A percentile compares a stretch with the other conserved stretches of the same genome.
These are phyloP conservation scores for Ophiocordyceps camponoti-saundersi DNA, from an alignment of 2,329 filamentous ascomycete genomes.

Conservation along the genomic window DNA sequence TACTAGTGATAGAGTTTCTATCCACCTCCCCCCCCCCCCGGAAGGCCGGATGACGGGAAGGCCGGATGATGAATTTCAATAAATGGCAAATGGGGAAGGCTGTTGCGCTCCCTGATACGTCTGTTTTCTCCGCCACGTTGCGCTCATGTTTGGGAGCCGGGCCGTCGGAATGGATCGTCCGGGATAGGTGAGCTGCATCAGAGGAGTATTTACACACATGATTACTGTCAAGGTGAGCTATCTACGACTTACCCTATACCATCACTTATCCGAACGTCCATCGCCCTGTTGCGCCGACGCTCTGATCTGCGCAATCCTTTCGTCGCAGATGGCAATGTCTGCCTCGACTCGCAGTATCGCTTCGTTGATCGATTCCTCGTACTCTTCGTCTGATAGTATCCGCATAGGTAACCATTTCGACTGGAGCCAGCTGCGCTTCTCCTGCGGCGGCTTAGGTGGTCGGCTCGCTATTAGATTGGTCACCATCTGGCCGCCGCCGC, in stretches of 20 bases:
- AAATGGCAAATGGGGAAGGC: neutral
- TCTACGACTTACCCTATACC: neutral
- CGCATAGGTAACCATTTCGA: constrained; percentile 58
- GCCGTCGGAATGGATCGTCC: neutral
- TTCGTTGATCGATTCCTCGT: constrained; percentile 51
- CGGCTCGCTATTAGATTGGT: constrained; percentile 12
- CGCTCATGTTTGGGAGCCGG: neutral
- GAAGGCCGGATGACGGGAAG: neutral
- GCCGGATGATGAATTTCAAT: neutral
- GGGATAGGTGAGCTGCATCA: neutral
- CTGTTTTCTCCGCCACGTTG: neutral
- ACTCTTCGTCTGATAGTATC: constrained; percentile 55
- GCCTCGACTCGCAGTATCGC: constrained; percentile 55
- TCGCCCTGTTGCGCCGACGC: neutral
- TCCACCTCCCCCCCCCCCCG: neutral
- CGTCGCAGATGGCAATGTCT: constrained; percentile 64
- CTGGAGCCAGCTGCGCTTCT: constrained; percentile 25
- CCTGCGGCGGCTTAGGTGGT: constrained; percentile 1
- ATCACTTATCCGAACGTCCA: neutral
- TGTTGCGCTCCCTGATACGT: neutral
- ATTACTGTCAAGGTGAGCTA: neutral
- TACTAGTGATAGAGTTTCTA: neutral
- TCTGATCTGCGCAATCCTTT: constrained; percentile 39
- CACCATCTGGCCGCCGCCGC: constrained; percentile 21
- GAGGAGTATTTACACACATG: too few relatives aligned